phyloP scores from a whole-genome alignment of 495 filamentous ascomycete genomes.

The Penicillium silybi region DNA sequence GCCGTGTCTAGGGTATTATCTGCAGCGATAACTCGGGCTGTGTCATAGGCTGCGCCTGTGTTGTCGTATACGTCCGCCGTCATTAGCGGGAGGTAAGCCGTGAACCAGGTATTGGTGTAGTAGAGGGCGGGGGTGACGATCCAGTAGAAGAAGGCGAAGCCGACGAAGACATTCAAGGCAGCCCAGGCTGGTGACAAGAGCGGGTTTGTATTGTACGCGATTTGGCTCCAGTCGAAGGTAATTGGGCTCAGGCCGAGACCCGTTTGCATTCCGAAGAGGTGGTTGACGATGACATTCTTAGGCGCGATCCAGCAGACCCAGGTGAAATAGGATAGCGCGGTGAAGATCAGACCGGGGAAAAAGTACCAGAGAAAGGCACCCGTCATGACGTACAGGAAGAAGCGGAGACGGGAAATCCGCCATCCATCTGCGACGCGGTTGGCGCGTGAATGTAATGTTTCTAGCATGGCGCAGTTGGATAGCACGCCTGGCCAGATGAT shows the following conservation, averaged over 20 bases:
- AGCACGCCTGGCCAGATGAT: constrained; percentile 38
- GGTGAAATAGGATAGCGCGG: constrained; percentile 81
- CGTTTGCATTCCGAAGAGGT: constrained; percentile 73
- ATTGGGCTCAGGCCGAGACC: constrained; percentile 77
- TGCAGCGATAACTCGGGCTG: constrained; percentile 64
- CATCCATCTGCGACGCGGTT: constrained; percentile 51
- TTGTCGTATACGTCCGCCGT: constrained; percentile 68
- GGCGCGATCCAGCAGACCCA: constrained; percentile 84
- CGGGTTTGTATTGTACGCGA: constrained; percentile 37
- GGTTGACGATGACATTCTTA: constrained; percentile 71
- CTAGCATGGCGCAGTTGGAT: constrained; percentile 38
- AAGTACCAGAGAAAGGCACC: constrained; percentile 68
- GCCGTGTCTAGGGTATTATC: constrained; percentile 68
- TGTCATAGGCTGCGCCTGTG: constrained; percentile 72
- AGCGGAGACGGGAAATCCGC: constrained; percentile 56
- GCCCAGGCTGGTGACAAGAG: constrained; percentile 36
- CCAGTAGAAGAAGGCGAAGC: constrained; percentile 33
- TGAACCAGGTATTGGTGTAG: constrained; percentile 39
- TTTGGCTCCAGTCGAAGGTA: constrained; percentile 73
- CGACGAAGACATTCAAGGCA: constrained; percentile 55
- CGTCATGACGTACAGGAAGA: constrained; percentile 51
- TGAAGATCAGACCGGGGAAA: constrained; percentile 73
- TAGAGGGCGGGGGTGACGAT: constrained; percentile 32
- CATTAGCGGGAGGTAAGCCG: constrained; percentile 38
- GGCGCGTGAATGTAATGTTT: constrained; percentile 31